These are phyloP conservation scores for Microsporum canis DNA, from an alignment of 2,329 filamentous ascomycete species.

Conservation along the genomic window DNA sequence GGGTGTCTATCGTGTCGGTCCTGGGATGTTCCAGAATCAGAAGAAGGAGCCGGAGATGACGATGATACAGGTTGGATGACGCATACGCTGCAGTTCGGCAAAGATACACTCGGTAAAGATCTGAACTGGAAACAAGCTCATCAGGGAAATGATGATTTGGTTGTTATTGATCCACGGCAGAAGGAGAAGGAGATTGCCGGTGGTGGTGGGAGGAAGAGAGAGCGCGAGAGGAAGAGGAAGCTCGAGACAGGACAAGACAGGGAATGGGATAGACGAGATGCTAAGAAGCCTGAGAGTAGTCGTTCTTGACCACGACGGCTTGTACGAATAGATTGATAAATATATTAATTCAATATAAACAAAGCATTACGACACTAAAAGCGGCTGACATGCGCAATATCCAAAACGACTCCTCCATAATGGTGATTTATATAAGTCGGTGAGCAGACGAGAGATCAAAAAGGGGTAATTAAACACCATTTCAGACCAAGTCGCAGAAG, in stretches of 20 bases:
- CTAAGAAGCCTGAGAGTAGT: not conserved
- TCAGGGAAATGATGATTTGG: constrained; percentile 56
- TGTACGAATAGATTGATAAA: not conserved
- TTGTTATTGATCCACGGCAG: constrained; percentile 86
- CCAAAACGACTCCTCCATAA: too few species aligned
- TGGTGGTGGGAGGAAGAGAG: constrained; percentile 35
- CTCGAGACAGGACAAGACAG: constrained; percentile 23
- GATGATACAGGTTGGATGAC: constrained; percentile 64
- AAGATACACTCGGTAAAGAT: constrained; percentile 83
- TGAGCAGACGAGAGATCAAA: not conserved
- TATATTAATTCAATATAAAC: not conserved
- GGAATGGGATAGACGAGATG: constrained; percentile 26
- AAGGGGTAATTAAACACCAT: not conserved
- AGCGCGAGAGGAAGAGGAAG: constrained; percentile 26
- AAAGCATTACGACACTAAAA: not conserved
- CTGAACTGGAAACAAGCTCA: constrained; percentile 82
- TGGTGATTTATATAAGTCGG: too few species aligned
- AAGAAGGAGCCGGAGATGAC: constrained; percentile 29
- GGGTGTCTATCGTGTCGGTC: constrained; percentile 85
- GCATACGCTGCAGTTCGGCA: constrained; percentile 73
- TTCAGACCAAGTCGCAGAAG: not conserved
- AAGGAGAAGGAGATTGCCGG: constrained; percentile 63
- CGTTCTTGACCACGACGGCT: not conserved
- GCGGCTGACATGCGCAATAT: too few species aligned
- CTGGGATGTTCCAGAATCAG: constrained; percentile 52